Base-by-base conservation (phyloP, 192 early-diverging fungal species). In the Backusella macrospora region DNA sequence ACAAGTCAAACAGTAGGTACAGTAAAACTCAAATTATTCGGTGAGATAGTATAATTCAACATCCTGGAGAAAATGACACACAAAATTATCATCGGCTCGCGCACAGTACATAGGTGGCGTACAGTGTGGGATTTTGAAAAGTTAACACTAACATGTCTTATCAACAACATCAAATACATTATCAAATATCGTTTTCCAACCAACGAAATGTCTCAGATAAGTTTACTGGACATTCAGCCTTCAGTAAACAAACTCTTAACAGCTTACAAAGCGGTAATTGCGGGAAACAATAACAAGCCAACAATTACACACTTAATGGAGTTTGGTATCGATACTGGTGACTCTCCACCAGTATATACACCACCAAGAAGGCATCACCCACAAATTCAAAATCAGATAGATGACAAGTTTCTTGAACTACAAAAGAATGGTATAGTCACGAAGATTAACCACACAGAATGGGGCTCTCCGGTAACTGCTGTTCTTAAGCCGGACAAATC, bases 401-500 rank as follows among this genome's bases (percentile, higher is more conserved):
- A 45, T 45, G 44, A 45, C 4, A 45, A 45, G 44, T 45, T 45
- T 8, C 6, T 13, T 13, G 10, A 45, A 8, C 44, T 45, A 13
- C 1, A 5, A 1, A 45, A 45, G 7, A 45, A 45, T 12, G 44
- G 44, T 8, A 45, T 45, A 4, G 44, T 45, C 2, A 5, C 44
- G 7, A 45, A 45, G 44, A 13, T 45, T 1, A 45, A 7, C 2
- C 7, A 5, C 44, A 45, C 44, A 1, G 44, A 45, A 8, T 45
- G 44, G 44, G 44, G 44, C 16, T 45, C 81, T 0, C 85, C 83
- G 13, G 63, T 81, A 0, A 52, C 85, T 9, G 44, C 84, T 38
- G 83, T 84, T 0, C 37, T 37, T 6, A 87, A 87, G 49, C 75
- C 80, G n/a, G 77, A 83, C 48, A 75, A 76, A 0, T 66, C 45